Conservation (phyloP, 2,329 filamentous ascomycete species). For the Bipolaris bicolor region DNA sequence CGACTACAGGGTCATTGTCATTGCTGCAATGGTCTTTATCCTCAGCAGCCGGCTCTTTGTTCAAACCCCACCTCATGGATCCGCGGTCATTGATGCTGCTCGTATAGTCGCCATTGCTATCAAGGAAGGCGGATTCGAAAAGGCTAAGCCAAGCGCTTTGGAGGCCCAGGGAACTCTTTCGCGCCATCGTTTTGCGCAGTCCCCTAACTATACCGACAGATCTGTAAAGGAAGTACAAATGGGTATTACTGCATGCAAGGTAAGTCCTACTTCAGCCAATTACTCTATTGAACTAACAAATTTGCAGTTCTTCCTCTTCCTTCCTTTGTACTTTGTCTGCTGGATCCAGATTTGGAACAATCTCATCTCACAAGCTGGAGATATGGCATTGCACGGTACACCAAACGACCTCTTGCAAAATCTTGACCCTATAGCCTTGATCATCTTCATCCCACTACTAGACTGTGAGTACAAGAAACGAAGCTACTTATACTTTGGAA, state of each 20-base stretch:
- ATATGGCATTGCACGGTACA: conserved; percentile 35
- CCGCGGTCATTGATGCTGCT: conserved; percentile 17
- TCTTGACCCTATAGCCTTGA: conserved; percentile 29
- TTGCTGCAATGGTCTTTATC: conserved; percentile 5
- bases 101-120: conserved; percentile 10
- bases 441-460: conserved; percentile 35
- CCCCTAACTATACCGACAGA: conserved; percentile 9
- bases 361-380: conserved; percentile 38
- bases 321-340: conserved; percentile 36
- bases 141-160: conserved; percentile 15
- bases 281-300: not conserved
- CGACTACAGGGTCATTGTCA: not conserved
- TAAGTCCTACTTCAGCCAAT: not conserved
- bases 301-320: conserved; percentile 16
- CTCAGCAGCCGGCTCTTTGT: conserved; percentile 11
- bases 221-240: conserved; percentile 17
- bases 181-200: not conserved
- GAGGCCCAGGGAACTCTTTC: not conserved
- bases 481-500: not conserved
- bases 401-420: conserved; percentile 43
- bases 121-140: conserved; percentile 13
- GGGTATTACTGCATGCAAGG: conserved; percentile 18
- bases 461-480: conserved; percentile 14
- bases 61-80: conserved; percentile 15
- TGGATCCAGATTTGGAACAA: conserved; percentile 43